Conservation (phyloP, 306 rosid species). For the Prunus persica region Prunus_persica_NCBIv2 NC_034009.1:13602001-13602500, state of each 20-base stretch:
- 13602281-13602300: not conserved
- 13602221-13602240: not conserved
- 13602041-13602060: slow-evolving; percentile 78
- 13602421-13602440: slow-evolving; percentile 2
- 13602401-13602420: slow-evolving; percentile 26
- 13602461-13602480: not conserved
- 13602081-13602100: slow-evolving; percentile 77
- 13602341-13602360: not conserved
- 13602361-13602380: not conserved
- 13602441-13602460: not conserved
- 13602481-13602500: not conserved
- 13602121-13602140: slow-evolving; percentile 24
- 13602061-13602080: slow-evolving; percentile 76
- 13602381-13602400: not conserved
- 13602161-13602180: slow-evolving; percentile 40
- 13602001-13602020: slow-evolving; percentile 44
- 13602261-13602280: no score
- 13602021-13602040: slow-evolving; percentile 72
- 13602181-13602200: not conserved
- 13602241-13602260: no score
- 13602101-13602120: slow-evolving; percentile 41
- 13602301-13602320: not conserved
- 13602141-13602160: slow-evolving; percentile 10
- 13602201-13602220: not conserved
- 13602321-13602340: not conserved